These are phyloP conservation scores for Trichoderma hamatum DNA, from an alignment of 2,329 filamentous ascomycete genomes.

Conservation along the genomic window DNA sequence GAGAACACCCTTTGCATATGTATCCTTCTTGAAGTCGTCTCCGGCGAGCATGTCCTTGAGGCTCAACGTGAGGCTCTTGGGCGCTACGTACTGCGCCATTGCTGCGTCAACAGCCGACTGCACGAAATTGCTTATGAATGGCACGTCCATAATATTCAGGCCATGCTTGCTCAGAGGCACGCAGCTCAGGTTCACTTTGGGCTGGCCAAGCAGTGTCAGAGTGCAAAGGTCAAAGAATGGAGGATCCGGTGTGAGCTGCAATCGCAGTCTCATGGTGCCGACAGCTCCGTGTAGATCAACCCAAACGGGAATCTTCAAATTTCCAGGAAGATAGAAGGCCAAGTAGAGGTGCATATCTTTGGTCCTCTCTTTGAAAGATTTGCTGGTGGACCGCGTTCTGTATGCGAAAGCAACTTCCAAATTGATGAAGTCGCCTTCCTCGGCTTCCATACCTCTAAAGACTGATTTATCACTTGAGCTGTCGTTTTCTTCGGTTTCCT, in stretches of 20 bases:
- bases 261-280: slow-evolving; percentile 68
- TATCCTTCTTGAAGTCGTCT: slow-evolving; percentile 79
- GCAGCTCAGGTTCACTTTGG: slow-evolving; percentile 71
- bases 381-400: slow-evolving; percentile 62
- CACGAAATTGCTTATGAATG: slow-evolving; percentile 74
- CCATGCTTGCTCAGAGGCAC: slow-evolving; percentile 69
- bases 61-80: slow-evolving; percentile 73
- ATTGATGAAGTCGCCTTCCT: slow-evolving; percentile 78
- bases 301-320: slow-evolving; percentile 66
- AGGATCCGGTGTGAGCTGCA: slow-evolving; percentile 75
- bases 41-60: slow-evolving; percentile 77
- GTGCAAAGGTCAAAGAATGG: slow-evolving; percentile 78
- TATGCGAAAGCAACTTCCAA: slow-evolving; percentile 77
- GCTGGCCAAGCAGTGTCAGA: slow-evolving; percentile 73
- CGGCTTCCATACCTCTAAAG: slow-evolving; percentile 69
- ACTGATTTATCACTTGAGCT: slow-evolving; percentile 39
- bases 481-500: slow-evolving; percentile 40
- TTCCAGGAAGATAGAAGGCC: slow-evolving; percentile 67
- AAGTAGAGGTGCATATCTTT: slow-evolving; percentile 67
- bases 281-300: slow-evolving; percentile 73
- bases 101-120: slow-evolving; percentile 75
- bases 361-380: slow-evolving; percentile 69
- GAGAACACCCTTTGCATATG: slow-evolving; percentile 64
- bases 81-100: slow-evolving; percentile 74
- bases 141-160: slow-evolving; percentile 75